Base-by-base conservation (phyloP, 2,329 filamentous ascomycete genomes). In the Elsinoe necatrix region DNA sequence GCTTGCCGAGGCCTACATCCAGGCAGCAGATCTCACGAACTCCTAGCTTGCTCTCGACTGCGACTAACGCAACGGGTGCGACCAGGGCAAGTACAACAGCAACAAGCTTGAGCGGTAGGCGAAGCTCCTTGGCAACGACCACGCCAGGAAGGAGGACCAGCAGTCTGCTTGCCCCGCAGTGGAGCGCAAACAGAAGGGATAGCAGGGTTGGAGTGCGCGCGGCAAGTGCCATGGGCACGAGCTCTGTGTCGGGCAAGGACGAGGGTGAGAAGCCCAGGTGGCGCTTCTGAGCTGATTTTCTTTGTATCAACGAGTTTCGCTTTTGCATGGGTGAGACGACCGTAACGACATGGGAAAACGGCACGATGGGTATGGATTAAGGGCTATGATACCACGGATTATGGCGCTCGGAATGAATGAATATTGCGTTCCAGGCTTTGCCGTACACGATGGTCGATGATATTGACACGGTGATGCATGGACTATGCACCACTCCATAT, bases 261-360 rank as follows among this genome's bases (percentile, higher is more conserved):
- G 51, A 42, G 21, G 54, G 8, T 12, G 54, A 47, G 11, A 56
- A 48, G 54, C 54, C 54, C 1, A 45, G 42, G 18, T 56, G 54
- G 54, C 23, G 29, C 18, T 47, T 25, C 20, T 56, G 41, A 56
- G 35, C 23, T 50, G 25, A n/a, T 20, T 25, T 20, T 25, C 29
- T 21, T 50, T 34, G 20, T 45, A 9, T 45, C 11, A 12, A 3
- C 4, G 5, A 3, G 34, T 3, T n/a, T 14, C 14, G 4, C 9
- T 12, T 37, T 6, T 4, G 34, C 34, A 37, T 45, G 18, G 41
- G 23, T 25, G 41, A 42, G 20, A 45, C 41, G 41, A 45, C 11
- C 25, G 18, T 45, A n/a, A 45, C 18, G 41, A 45, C 41, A 27
- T 25, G 6, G 41, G 9, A 23, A 37, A 21, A 45, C 41, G 41